A percentile compares a stretch with the other conserved stretches of the same genome.
Conservation (phyloP, 2,329 filamentous ascomycete genomes). For the Venturia carpophila region DNA sequence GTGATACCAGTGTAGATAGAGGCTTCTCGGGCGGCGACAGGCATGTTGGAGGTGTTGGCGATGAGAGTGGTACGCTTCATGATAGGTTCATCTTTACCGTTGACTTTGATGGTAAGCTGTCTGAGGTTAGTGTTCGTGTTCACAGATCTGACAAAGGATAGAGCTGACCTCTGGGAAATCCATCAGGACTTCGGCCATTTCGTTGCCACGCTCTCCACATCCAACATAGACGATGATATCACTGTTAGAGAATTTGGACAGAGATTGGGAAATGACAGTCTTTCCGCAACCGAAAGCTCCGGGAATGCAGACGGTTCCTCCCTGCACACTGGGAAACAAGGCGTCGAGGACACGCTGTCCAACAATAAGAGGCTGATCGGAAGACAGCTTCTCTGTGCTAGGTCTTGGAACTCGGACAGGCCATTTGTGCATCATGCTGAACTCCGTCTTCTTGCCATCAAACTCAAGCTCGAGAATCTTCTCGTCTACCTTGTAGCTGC, state of each 20-base stretch:
- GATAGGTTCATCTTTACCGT: constrained; percentile 93
- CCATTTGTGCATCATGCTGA: constrained; percentile 98
- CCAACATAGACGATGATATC: constrained; percentile 98
- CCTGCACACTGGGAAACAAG: constrained; percentile 91
- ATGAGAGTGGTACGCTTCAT: constrained; percentile 99
- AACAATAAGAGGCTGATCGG: constrained; percentile 86
- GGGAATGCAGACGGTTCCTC: constrained; percentile 94
- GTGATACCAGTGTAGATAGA: constrained; percentile 98
- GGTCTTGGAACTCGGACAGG: constrained; percentile 93
- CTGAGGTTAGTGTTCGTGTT: constrained; percentile 22
- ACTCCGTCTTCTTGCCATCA: constrained; percentile 88
- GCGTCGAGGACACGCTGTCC: constrained; percentile 95
- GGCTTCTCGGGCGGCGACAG: constrained; percentile 92
- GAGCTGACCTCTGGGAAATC: constrained; percentile 77
- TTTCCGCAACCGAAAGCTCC: constrained; percentile 98
- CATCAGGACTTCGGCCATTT: constrained; percentile 99
- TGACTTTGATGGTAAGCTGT: constrained; percentile 80
- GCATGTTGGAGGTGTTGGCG: constrained; percentile 99
- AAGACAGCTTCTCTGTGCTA: constrained; percentile 82
- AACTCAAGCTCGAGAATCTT: constrained; percentile 96
- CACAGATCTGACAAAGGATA: neutral
- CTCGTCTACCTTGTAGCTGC: constrained; percentile 87
- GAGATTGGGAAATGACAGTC: constrained; percentile 96
- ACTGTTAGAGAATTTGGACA: constrained; percentile 99
- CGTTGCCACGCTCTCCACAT: constrained; percentile 85